phyloP scores from a whole-genome alignment of 495 filamentous ascomycete species.

The Evernia prunastri region DNA sequence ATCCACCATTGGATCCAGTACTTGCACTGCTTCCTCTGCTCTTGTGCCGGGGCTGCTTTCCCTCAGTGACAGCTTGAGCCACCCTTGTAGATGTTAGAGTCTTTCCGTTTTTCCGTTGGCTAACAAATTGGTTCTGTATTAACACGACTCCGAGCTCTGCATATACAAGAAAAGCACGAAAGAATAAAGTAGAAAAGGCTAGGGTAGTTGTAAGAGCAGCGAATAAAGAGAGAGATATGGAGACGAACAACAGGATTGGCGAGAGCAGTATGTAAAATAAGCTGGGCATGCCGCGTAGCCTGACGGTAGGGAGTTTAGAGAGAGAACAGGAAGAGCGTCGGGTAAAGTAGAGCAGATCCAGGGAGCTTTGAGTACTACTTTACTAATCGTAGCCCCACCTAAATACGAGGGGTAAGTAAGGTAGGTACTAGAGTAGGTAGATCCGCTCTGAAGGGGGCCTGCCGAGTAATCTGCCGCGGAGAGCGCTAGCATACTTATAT shows the following conservation, averaged over 20 bases:
- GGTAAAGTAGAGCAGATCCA: no score
- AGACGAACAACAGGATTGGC: conserved; percentile 57
- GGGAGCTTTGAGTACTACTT: no score
- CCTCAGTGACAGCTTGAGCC: conserved; percentile 33
- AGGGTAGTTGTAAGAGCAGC: conserved; percentile 63
- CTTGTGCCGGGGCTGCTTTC: conserved; percentile 25
- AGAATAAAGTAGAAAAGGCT: conserved; percentile 56
- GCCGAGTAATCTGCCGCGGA: no score
- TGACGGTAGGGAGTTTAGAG: not conserved
- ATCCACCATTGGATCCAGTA: conserved; percentile 16
- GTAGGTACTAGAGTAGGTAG: no score
- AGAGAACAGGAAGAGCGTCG: not conserved
- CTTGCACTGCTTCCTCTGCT: conserved; percentile 22
- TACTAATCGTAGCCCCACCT: no score
- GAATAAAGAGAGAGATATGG: conserved; percentile 61
- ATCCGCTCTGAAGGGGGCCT: no score
- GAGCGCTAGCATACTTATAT: no score
- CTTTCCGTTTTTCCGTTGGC: conserved; percentile 21
- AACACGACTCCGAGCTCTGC: conserved; percentile 58
- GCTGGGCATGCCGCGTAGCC: conserved; percentile 27
- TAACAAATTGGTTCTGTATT: conserved; percentile 51
- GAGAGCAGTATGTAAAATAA: conserved; percentile 50
- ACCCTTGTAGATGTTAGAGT: conserved; percentile 28
- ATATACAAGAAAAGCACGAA: conserved; percentile 62
- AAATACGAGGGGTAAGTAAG: no score